Evolutionary conservation across 768 basidiomycete genomes (phyloP).

Genomic region (Termitomyces titanicus): DNA sequence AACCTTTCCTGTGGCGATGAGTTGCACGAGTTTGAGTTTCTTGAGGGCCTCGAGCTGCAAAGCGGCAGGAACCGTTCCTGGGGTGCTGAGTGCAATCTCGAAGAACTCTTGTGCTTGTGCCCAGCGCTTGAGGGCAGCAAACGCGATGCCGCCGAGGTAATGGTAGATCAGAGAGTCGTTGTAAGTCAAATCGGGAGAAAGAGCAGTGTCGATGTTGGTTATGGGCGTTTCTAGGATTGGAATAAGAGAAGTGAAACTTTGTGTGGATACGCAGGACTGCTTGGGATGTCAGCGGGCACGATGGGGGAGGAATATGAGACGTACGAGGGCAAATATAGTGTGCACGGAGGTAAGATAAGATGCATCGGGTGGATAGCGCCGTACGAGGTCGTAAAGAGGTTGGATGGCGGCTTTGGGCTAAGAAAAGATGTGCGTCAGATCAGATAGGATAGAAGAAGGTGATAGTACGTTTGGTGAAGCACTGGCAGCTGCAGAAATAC

Average conservation of each 20-base stretch:
- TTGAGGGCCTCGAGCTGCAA: conserved; percentile 86
- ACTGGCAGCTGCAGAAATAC: conserved; percentile 40
- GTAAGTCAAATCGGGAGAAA: conserved; percentile 64
- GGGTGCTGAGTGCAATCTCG: conserved; percentile 72
- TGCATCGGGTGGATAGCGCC: conserved; percentile 54
- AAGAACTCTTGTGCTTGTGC: conserved; percentile 70
- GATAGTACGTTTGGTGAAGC: conserved; percentile 32
- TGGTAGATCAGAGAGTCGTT: conserved; percentile 84
- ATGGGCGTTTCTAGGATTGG: conserved; percentile 63
- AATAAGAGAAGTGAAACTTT: conserved; percentile 52
- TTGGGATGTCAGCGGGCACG: conserved; percentile 1
- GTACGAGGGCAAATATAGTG: conserved; percentile 59
- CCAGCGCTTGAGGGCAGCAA: conserved; percentile 65
- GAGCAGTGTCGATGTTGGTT: conserved; percentile 51
- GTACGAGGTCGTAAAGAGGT: conserved; percentile 57
- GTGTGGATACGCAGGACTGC: conserved; percentile 57
- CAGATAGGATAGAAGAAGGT: not conserved
- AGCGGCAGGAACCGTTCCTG: conserved; percentile 53
- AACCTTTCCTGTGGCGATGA: conserved; percentile 76
- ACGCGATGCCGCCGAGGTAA: conserved; percentile 73
- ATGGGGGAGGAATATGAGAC: conserved; percentile 15
- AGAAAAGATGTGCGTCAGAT: conserved; percentile 1
- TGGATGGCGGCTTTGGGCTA: conserved; percentile 45
- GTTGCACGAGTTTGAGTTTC: conserved; percentile 75
- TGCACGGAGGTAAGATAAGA: conserved; percentile 71